A percentile compares a stretch with the other conserved stretches of the same genome.
These are phyloP conservation scores for Fusarium duplospermum DNA, from an alignment of 2,329 filamentous ascomycete genomes.

Conservation along the genomic window DNA sequence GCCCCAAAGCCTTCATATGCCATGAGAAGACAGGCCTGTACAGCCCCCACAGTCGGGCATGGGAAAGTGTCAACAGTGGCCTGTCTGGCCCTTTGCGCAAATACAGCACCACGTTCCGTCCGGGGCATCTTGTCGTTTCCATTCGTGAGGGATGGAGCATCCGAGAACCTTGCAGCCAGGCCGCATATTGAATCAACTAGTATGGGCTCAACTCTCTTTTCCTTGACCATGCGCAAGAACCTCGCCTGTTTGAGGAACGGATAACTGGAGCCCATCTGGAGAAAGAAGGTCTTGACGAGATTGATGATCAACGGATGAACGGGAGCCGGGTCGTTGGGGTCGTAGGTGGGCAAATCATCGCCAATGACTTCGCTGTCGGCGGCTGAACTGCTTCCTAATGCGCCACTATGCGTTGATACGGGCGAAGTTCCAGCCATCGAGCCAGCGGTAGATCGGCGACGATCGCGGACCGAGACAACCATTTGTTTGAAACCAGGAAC, in stretches of 20 bases:
- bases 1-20: conserved; percentile 92
- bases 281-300: conserved; percentile 84
- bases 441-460: conserved; percentile 67
- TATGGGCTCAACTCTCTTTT: conserved; percentile 85
- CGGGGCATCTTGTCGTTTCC: conserved; percentile 61
- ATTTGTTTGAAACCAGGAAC: conserved; percentile 94
- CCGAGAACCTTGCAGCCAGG: conserved; percentile 83
- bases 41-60: conserved; percentile 83
- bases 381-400: conserved; percentile 53
- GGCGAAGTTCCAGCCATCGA: conserved; percentile 68
- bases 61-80: conserved; percentile 85
- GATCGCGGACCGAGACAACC: conserved; percentile 80
- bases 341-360: conserved; percentile 78
- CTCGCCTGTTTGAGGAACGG: conserved; percentile 81
- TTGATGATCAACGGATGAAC: conserved; percentile 81
- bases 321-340: conserved; percentile 75
- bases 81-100: conserved; percentile 85
- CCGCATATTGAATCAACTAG: conserved; percentile 89
- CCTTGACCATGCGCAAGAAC: conserved; percentile 80
- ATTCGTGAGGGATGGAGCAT: conserved; percentile 61
- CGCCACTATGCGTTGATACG: conserved; percentile 52
- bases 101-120: conserved; percentile 80
- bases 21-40: conserved; percentile 85
- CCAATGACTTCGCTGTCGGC: conserved; percentile 57
- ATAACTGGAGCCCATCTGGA: conserved; percentile 85